phyloP scores from a whole-genome alignment of 805 yeast species.

The Metschnikowia bowlesiae region DNA sequence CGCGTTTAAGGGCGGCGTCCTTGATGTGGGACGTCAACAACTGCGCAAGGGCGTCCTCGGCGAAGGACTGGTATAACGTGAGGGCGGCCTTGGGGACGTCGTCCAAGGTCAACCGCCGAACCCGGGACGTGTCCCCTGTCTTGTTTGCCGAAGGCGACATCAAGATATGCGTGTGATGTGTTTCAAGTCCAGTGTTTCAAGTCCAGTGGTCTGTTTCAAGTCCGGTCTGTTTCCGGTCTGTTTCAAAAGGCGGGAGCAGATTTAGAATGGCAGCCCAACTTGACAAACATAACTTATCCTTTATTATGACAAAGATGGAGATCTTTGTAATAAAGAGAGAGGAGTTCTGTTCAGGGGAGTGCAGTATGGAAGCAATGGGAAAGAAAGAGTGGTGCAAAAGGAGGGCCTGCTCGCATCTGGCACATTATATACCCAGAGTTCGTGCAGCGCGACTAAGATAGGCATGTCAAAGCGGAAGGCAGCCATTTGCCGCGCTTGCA shows the following conservation, averaged over 20 bases:
- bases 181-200: no score
- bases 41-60: constrained; percentile 32
- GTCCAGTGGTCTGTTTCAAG: no score
- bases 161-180: not conserved
- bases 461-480: constrained; percentile 1
- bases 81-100: constrained; percentile 33
- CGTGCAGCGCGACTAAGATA: not conserved
- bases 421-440: not conserved
- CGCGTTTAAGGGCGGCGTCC: constrained; percentile 5
- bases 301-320: constrained; percentile 4
- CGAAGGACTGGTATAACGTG: constrained; percentile 35
- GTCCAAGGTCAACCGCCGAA: constrained; percentile 12
- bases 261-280: constrained; percentile 20
- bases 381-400: not conserved
- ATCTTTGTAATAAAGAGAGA: constrained; percentile 1
- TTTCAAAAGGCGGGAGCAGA: constrained; percentile 17
- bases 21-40: constrained; percentile 14
- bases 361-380: not conserved
- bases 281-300: constrained; percentile 18
- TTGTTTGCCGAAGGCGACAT: not conserved
- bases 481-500: not conserved
- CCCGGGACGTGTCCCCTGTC: not conserved
- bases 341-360: not conserved
- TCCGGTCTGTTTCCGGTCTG: not conserved
- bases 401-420: not conserved